Evolutionary conservation across 1,139 yeast genomes (phyloP), one percentile per base, ranked within the genome.

Genomic region (Eremothecium coryli): DNA sequence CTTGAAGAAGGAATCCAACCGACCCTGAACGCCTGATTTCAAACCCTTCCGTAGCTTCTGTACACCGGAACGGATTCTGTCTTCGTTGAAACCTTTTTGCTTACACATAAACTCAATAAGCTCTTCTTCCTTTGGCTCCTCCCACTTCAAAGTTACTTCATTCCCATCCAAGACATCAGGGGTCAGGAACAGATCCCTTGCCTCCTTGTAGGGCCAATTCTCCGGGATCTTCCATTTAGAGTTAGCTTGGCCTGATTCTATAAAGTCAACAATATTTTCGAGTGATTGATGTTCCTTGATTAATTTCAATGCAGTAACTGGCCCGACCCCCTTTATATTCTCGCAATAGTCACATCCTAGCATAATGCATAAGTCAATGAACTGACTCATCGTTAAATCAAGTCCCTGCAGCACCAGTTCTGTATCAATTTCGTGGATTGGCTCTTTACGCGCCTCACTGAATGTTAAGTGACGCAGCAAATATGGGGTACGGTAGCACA

Each of bases 341-440:
- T 90, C 97, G 62, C 95, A 85, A 58, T 90, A 90, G 62, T 90
- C 99, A 61, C 98, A 90, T 1, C 99, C 99, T 29, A 93, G 65
- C 49, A 90, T 66, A 32, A 93, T 90, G 63, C 98, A 88, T 50
- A 90, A 62, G 56, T 90, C 99, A 35, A 93, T 73, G 57, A 90
- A 90, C 38, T 86, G 81, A 18, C 70, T 71, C 36, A 71, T 66
- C 32, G 75, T 73, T 68, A 90, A 65, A 18, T 70, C 90, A 41
- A 90, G 66, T 1, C 88, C 93, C 44, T 76, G 80, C 39, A 88
- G 62, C 0, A 85, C 93, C 37, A 71, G 70, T 4, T 64, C 66
- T 30, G 82, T 73, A 38, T 76, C 71, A 37, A 85, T 78, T 56
- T 93, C 96, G 43, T 84, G 86, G 36, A 90, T 81, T 7, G 97